Conservation (phyloP, 495 filamentous ascomycete species). For the Cladorrhinum samala region DNA sequence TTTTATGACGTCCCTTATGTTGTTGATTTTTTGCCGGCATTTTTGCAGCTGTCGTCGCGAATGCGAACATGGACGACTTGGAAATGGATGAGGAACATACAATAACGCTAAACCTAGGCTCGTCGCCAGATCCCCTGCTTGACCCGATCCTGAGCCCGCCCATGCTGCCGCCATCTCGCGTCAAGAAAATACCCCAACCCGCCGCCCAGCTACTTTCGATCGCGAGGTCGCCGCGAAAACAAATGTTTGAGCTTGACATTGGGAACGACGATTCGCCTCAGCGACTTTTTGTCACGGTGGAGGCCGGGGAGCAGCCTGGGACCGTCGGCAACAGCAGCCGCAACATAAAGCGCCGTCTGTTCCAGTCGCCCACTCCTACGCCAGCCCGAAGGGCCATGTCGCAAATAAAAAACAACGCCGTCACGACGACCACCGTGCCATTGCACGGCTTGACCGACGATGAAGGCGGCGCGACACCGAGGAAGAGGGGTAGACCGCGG, state of each 20-base stretch:
- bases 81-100: conserved; percentile 16
- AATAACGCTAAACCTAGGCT: conserved; percentile 34
- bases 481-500: conserved; percentile 30
- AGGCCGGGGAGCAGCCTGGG: conserved; percentile 35
- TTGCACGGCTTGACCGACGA: conserved; percentile 44
- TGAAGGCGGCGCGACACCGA: conserved; percentile 38
- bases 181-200: conserved; percentile 25
- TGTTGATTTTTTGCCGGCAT: too few relatives aligned
- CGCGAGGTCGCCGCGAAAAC: conserved; percentile 43
- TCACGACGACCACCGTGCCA: conserved; percentile 42
- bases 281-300: conserved; percentile 48
- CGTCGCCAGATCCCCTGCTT: conserved; percentile 45
- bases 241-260: conserved; percentile 49
- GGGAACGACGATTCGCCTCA: conserved; percentile 44
- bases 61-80: conserved; percentile 10
- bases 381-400: conserved; percentile 20
- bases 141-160: conserved; percentile 24
- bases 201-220: conserved; percentile 23
- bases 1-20: not conserved
- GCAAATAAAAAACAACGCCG: conserved; percentile 17
- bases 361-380: conserved; percentile 32
- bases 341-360: conserved; percentile 29
- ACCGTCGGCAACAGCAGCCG: conserved; percentile 22
- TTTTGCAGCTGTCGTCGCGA: not conserved
- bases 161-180: conserved; percentile 18